Base-by-base conservation (phyloP, 179 eudicot species). In the Camellia oleifera region DNA sequence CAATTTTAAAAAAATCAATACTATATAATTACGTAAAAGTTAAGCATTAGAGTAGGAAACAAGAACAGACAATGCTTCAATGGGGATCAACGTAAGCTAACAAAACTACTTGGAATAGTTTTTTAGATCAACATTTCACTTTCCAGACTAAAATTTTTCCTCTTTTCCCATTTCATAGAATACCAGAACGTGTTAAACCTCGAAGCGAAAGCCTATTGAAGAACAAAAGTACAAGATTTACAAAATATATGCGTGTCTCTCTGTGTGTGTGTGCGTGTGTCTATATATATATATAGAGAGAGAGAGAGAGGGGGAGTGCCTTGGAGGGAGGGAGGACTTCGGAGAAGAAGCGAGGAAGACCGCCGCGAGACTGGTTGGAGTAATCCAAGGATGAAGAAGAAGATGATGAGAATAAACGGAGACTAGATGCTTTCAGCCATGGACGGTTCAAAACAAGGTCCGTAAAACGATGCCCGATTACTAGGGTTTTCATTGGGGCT, bases 261-360 rank as follows among this genome's bases (percentile, higher is more conserved):
- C 0, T 3, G 9, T 2, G 0, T 8, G 4, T 3, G 26, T 0
- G 3, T 44, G 5, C 0, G 8, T 40, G n/a, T 75, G 6, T 4
- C 13, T 44, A 65, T 6, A 48, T 8, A 46, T 8, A 62, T 10
- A 48, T 12, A 77, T 40, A 9, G 11, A 45, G 75, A 18, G 65
- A 53, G 77, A 74, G 73, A 56, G 78, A 79, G 68, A n/a, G 13
- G 72, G 53, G 18, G 50, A 5, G 71, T 84, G 72, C 98, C 97
- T 90, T 85, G 76, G 92, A 89, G 82, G 87, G 74, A 79, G 97
- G 98, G 70, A 95, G 91, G 48, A 87, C 79, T 18, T 87, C 81
- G 65, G 97, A 93, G 94, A 86, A 91, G 89, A 95, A 95, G 66
- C 98, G 95, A 85, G 98, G 97, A 48, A 95, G 95, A 76, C 94